These are phyloP conservation scores for Solanum hybrid DNA, from an alignment of 305 asterid genomes.

Conservation along the genomic window DNA sequence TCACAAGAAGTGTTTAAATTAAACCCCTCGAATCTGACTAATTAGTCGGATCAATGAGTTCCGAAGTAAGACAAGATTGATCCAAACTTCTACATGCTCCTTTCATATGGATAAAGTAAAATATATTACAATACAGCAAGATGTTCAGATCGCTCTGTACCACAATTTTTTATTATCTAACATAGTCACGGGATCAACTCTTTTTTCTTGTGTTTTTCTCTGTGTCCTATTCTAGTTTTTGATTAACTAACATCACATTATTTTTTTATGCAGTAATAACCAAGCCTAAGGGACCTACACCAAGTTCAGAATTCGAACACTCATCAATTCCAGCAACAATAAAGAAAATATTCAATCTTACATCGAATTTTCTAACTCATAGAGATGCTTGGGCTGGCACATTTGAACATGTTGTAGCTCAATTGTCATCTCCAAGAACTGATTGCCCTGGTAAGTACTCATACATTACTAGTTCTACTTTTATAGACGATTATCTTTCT, in stretches of 20 bases:
- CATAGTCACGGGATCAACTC: not conserved
- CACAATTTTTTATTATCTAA: not conserved
- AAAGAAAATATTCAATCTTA: conserved; percentile 65
- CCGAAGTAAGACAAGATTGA: not conserved
- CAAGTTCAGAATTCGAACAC: conserved; percentile 65
- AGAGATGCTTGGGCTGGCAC: conserved; percentile 94
- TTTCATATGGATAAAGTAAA: not conserved
- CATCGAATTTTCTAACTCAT: conserved; percentile 63
- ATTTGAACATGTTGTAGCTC: conserved; percentile 58
- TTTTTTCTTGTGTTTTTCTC: not conserved
- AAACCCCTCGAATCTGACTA: not conserved
- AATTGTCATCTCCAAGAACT: conserved; percentile 64
- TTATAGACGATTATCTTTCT: not conserved
- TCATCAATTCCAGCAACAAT: conserved; percentile 80
- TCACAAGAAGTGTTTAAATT: not conserved
- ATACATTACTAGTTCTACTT: too few species aligned
- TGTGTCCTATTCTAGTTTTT: not conserved
- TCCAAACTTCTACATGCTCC: not conserved
- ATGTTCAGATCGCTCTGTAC: not conserved
- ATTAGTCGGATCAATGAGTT: not conserved
- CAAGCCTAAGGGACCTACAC: conserved; percentile 53
- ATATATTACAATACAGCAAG: not conserved
- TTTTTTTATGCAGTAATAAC: conserved; percentile 41
- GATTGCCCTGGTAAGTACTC: conserved; percentile 57
- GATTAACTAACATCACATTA: not conserved